Conservation (phyloP, 2,329 filamentous ascomycete species). For the Aquanectria penicillioides region DNA sequence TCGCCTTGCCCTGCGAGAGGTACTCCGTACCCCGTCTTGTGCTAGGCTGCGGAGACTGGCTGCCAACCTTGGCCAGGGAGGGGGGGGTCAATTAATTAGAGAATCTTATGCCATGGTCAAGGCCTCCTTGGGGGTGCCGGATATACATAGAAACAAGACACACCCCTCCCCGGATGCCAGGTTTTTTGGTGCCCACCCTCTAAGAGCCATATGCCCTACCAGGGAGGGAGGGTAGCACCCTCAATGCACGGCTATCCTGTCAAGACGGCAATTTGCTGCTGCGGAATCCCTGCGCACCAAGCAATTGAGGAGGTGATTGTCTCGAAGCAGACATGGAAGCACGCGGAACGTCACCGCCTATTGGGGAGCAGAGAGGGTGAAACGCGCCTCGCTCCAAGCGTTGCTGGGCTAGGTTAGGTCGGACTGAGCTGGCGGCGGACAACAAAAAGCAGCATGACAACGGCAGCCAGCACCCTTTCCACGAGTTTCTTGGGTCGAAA, state of each 20-base stretch:
- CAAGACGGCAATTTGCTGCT: slow-evolving; percentile 39
- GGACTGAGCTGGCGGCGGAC: slow-evolving; percentile 38
- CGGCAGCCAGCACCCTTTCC: slow-evolving; percentile 28
- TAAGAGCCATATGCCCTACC: slow-evolving; percentile 30
- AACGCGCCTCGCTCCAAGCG: slow-evolving; percentile 42
- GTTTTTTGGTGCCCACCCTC: slow-evolving; percentile 23
- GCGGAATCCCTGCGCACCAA: slow-evolving; percentile 31
- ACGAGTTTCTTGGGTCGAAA: slow-evolving; percentile 22
- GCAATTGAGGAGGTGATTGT: slow-evolving; percentile 31
- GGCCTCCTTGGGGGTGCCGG: slow-evolving; percentile 54
- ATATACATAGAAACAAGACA: slow-evolving; percentile 58
- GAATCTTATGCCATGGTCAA: slow-evolving; percentile 68
- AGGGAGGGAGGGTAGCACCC: slow-evolving; percentile 34
- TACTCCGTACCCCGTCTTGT: slow-evolving; percentile 32
- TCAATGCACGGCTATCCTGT: slow-evolving; percentile 33
- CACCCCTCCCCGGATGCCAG: slow-evolving; percentile 45
- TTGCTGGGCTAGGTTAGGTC: slow-evolving; percentile 35
- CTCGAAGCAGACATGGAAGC: slow-evolving; percentile 33
- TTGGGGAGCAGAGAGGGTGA: slow-evolving; percentile 38
- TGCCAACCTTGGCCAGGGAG: slow-evolving; percentile 46
- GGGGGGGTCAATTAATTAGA: slow-evolving; percentile 67
- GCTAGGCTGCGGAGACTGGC: slow-evolving; percentile 47
- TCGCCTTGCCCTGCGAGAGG: slow-evolving; percentile 38
- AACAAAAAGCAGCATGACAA: slow-evolving; percentile 27
- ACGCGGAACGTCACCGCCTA: slow-evolving; percentile 34